Evolutionary conservation across 352 stramenopile species (phyloP), one percentile per base, ranked within the genome.

Genomic region (Phytophthora idaei): DNA sequence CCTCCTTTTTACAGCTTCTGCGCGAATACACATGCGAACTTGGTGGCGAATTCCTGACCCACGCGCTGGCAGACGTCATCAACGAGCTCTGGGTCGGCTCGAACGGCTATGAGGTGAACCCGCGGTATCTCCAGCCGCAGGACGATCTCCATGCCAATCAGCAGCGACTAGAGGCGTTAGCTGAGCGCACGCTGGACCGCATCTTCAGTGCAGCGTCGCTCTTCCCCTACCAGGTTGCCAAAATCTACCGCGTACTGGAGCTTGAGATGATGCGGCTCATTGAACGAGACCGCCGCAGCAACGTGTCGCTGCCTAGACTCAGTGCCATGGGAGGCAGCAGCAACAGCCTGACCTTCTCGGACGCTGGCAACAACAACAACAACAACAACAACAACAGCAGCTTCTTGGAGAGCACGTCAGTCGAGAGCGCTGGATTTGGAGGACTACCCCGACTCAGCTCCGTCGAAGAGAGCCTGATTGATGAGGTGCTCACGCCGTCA

Each of bases 11-110:
- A 21, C 46, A 77, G 84, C 71, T 93, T 25, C 69, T 93, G 52
- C 81, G 85, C 36, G 85, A 93, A 59, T 93, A 93, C 68, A 92
- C 85, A 44, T 90, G 81, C 57, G 81, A 90, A 27, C 49, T 90
- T 8, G 83, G 85, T 4, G 76, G 76, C 28, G 85, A 90, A 0
- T 93, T 93, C 41, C 62, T 93, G 36, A 78, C 87, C 11, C 58
- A 67, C 10, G 79, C 80, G n/a, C 78, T 90, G 32, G 67, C 71
- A 9, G 78, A 88, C 47, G 70, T 82, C 2, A 61, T 93, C 17
- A 72, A 67, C 10, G 76, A 88, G 48, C 48, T 93, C 6, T 88
- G 82, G 79, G 51, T 78, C 39, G 57, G 41, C 1, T 61, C 69
- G 12, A 73, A 84, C 36, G 76, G 73, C 21, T 90, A 81, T 31